A percentile compares a stretch with the other conserved stretches of the same genome.
Evolutionary conservation across 2,329 filamentous ascomycete genomes (phyloP).

Genomic region (Colletotrichum tabaci): DNA sequence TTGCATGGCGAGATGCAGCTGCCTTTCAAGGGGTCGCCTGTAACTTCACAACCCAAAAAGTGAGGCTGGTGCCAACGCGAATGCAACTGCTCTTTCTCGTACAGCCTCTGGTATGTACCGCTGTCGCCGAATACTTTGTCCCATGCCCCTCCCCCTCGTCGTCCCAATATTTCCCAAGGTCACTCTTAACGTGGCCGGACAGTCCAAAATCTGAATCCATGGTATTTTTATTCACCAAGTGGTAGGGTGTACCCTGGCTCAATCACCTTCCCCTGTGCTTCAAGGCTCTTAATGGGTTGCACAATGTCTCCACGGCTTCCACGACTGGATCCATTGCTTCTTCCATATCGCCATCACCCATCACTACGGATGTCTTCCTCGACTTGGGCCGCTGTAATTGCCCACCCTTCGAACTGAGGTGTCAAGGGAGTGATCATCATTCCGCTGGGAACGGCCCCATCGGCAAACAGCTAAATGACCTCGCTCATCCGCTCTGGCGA

Average conservation of each 20-base stretch:
- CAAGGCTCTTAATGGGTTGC: slow-evolving; percentile 19
- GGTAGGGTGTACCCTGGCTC: neutral
- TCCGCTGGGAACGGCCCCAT: neutral
- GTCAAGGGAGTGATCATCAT: neutral
- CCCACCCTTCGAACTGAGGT: neutral
- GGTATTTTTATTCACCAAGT: neutral
- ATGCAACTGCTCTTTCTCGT: neutral
- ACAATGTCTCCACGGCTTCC: slow-evolving; percentile 26
- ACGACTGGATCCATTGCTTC: slow-evolving; percentile 24
- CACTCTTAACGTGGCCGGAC: neutral
- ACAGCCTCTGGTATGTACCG: neutral
- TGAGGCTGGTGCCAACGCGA: slow-evolving; percentile 10
- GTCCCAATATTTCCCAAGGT: neutral
- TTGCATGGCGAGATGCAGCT: neutral
- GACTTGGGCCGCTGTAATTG: neutral
- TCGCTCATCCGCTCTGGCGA: slow-evolving; percentile 2
- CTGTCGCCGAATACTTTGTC: neutral
- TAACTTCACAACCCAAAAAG: neutral
- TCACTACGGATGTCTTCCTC: slow-evolving; percentile 7
- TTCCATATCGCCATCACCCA: slow-evolving; percentile 13
- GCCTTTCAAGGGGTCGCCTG: neutral
- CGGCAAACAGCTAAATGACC: neutral
- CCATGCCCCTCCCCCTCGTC: neutral
- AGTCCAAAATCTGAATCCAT: neutral
- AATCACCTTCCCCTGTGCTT: neutral